Conservation (phyloP, 2,329 filamentous ascomycete species). For the Gnomoniopsis sp. region DNA sequence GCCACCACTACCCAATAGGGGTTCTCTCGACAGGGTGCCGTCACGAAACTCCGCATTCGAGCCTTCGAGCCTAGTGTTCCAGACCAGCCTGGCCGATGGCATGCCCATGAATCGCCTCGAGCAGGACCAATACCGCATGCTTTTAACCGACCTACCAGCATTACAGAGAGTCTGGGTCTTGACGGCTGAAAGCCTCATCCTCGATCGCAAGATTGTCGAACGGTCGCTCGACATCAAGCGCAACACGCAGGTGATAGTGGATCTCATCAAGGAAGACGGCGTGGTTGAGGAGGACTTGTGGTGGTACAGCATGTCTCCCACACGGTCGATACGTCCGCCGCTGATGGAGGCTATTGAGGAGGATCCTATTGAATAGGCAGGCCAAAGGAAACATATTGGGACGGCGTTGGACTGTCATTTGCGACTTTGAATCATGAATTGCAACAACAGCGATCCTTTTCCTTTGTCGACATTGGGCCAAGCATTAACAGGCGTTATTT, state of each 20-base stretch:
- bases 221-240: slow-evolving; percentile 59
- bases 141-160: slow-evolving; percentile 54
- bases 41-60: slow-evolving; percentile 22
- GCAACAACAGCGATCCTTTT: background rate
- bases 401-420: background rate
- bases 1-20: background rate
- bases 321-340: slow-evolving; percentile 54
- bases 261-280: slow-evolving; percentile 62
- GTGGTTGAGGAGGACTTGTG: slow-evolving; percentile 59
- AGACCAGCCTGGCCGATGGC: slow-evolving; percentile 57
- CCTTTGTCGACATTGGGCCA: slow-evolving; percentile 3
- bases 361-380: slow-evolving; percentile 38
- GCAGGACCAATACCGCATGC: slow-evolving; percentile 44
- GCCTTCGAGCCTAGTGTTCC: slow-evolving; percentile 47
- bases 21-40: slow-evolving; percentile 11
- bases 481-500: slow-evolving; percentile 15
- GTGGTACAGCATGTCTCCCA: slow-evolving; percentile 53
- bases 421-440: too few relatives aligned
- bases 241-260: slow-evolving; percentile 59
- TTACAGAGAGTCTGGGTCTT: slow-evolving; percentile 61
- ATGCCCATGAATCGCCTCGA: slow-evolving; percentile 58
- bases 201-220: slow-evolving; percentile 57
- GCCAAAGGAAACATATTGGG: background rate
- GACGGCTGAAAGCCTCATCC: slow-evolving; percentile 60
- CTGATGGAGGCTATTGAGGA: slow-evolving; percentile 50